Conservation (phyloP, 139 green algal genomes). For the Chlamydomonas schloesseri region DNA sequence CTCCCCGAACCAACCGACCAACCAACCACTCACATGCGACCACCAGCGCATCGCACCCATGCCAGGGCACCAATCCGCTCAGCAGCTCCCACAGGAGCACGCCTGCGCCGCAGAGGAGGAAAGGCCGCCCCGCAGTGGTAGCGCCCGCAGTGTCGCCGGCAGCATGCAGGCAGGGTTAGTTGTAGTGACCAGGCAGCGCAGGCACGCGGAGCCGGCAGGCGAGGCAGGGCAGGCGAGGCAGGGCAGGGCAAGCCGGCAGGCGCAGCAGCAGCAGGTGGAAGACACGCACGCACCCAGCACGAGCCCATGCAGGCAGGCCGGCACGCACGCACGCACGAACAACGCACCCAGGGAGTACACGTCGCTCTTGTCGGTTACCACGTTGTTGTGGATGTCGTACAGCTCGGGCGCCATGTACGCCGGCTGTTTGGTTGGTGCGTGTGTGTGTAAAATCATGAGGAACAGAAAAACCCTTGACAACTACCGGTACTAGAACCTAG, state of each 20-base stretch:
- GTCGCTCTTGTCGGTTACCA: conserved; percentile 25
- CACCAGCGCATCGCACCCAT: conserved; percentile 4
- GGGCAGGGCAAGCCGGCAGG: too few relatives aligned
- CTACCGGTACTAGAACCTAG: too few relatives aligned
- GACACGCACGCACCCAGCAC: too few relatives aligned
- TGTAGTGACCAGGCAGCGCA: too few relatives aligned
- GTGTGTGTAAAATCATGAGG: neutral
- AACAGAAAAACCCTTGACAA: too few relatives aligned
- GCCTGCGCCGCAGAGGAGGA: neutral
- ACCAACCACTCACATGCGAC: conserved; percentile 9
- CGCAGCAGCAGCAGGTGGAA: too few relatives aligned
- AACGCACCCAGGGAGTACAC: conserved; percentile 6
- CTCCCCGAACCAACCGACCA: too few relatives aligned
- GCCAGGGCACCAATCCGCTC: conserved; percentile 3
- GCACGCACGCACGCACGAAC: neutral
- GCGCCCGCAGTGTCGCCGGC: too few relatives aligned
- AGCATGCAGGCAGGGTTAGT: neutral
- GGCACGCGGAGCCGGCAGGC: too few relatives aligned
- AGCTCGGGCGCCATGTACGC: conserved; percentile 24
- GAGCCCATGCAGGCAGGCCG: too few relatives aligned
- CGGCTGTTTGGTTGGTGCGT: neutral
- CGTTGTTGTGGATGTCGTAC: conserved; percentile 29
- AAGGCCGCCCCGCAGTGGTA: neutral
- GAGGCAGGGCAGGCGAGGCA: too few relatives aligned
- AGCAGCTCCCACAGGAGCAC: conserved; percentile 36